Evolutionary conservation across 2,329 filamentous ascomycete genomes (phyloP).

Genomic region (Verticillium albo-atrum): DNA sequence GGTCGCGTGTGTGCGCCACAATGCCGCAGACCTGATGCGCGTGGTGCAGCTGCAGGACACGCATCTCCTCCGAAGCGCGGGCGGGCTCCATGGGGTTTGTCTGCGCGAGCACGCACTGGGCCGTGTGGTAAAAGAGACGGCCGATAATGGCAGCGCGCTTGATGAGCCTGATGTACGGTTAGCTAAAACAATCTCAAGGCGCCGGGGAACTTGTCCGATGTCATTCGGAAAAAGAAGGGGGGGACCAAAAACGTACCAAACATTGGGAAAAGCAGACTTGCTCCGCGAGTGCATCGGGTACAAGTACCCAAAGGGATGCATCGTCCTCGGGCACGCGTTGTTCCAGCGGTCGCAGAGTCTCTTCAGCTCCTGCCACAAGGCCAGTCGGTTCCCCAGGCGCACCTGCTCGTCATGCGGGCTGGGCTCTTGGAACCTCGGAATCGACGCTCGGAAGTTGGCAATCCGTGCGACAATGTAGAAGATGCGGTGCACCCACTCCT

Average conservation of each 20-base stretch:
- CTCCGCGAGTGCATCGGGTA: conserved; percentile 61
- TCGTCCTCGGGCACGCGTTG: conserved; percentile 70
- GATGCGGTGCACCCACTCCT: conserved; percentile 84
- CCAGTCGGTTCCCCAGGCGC: conserved; percentile 58
- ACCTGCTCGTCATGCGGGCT: conserved; percentile 60
- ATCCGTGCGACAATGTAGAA: conserved; percentile 86
- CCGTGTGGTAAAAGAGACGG: conserved; percentile 83
- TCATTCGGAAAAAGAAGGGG: not conserved
- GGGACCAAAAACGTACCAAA: conserved; percentile 58
- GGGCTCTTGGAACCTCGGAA: conserved; percentile 55
- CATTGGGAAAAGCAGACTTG: conserved; percentile 76
- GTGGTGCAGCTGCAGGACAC: conserved; percentile 65
- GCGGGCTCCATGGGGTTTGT: conserved; percentile 66
- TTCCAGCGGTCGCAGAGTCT: conserved; percentile 82
- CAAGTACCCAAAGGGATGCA: conserved; percentile 80
- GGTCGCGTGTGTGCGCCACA: conserved; percentile 76
- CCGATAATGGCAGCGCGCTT: conserved; percentile 79
- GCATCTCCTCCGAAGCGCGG: conserved; percentile 61
- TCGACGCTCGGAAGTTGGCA: conserved; percentile 74
- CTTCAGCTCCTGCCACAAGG: conserved; percentile 78
- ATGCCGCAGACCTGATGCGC: conserved; percentile 87
- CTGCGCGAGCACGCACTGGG: conserved; percentile 75
- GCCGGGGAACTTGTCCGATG: not conserved
- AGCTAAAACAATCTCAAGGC: not conserved
- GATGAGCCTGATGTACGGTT: conserved; percentile 55